phyloP scores from a whole-genome alignment of 306 rosid genomes.

The Quercus ilex region DNA sequence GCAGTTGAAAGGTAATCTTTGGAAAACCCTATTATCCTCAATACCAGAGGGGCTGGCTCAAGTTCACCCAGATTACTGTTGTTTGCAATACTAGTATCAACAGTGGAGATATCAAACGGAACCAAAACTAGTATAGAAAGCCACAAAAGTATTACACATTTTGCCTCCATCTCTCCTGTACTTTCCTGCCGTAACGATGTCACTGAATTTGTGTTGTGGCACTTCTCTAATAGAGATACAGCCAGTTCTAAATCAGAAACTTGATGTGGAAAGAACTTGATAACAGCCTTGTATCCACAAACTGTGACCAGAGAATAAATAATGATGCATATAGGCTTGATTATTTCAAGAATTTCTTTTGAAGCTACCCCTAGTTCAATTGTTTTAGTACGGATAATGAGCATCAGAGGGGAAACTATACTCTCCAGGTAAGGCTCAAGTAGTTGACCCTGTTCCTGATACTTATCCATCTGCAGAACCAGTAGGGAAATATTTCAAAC shows the following conservation, averaged over 20 bases:
- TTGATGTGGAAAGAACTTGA: conserved; percentile 90
- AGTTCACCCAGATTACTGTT: conserved; percentile 38
- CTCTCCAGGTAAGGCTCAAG: conserved; percentile 91
- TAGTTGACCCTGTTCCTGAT: conserved; percentile 93
- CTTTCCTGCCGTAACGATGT: conserved; percentile 76
- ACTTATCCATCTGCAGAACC: conserved; percentile 79
- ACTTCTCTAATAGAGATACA: conserved; percentile 77
- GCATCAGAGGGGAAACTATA: conserved; percentile 82
- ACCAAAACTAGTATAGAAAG: conserved; percentile 87
- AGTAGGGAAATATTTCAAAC: conserved; percentile 5
- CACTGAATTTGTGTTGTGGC: conserved; percentile 51
- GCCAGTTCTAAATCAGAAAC: conserved; percentile 97
- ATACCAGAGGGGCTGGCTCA: conserved; percentile 74
- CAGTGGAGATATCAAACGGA: conserved; percentile 88
- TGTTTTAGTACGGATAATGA: conserved; percentile 62
- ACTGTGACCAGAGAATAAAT: conserved; percentile 73
- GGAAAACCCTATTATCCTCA: conserved; percentile 74
- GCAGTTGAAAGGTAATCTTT: conserved; percentile 84
- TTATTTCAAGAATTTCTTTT: conserved; percentile 54
- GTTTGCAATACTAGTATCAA: conserved; percentile 75
- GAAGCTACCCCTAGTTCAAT: conserved; percentile 62
- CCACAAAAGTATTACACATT: conserved; percentile 91
- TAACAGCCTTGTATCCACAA: conserved; percentile 86
- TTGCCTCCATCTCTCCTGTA: conserved; percentile 91
- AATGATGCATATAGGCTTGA: conserved; percentile 78